Conservation (phyloP, 2,329 filamentous ascomycete genomes). For the Microdochium paspali region DNA sequence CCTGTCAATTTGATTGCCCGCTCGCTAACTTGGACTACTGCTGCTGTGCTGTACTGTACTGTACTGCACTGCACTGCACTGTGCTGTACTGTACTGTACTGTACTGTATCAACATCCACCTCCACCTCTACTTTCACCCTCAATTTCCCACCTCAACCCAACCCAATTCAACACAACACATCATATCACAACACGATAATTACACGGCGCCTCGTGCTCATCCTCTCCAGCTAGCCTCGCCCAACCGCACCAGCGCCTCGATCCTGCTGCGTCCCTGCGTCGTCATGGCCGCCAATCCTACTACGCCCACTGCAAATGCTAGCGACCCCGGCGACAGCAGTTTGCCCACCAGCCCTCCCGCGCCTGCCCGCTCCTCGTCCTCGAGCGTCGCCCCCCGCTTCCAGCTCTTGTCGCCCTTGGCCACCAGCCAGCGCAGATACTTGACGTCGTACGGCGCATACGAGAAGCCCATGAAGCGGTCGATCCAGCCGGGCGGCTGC, state of each 20-base stretch:
- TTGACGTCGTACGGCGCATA: not conserved
- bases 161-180: no score
- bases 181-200: not conserved
- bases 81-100: no score
- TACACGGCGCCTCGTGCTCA: not conserved
- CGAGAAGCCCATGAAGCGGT: slow-evolving; percentile 6
- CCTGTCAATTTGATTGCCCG: no score
- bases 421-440: not conserved
- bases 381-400: not conserved
- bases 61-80: no score
- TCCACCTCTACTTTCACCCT: no score
- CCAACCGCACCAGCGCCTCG: not conserved
- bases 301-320: not conserved
- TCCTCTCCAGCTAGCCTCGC: not conserved
- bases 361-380: not conserved
- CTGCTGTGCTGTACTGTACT: no score
- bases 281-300: not conserved
- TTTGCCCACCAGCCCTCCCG: not conserved
- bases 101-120: no score
- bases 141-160: no score
- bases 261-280: not conserved
- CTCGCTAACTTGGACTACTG: no score
- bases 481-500: slow-evolving; percentile 25
- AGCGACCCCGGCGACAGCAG: not conserved
- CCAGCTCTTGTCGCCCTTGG: not conserved